Evolutionary conservation across 768 basidiomycete genomes (phyloP).

Genomic region (Suillus spraguei): DNA sequence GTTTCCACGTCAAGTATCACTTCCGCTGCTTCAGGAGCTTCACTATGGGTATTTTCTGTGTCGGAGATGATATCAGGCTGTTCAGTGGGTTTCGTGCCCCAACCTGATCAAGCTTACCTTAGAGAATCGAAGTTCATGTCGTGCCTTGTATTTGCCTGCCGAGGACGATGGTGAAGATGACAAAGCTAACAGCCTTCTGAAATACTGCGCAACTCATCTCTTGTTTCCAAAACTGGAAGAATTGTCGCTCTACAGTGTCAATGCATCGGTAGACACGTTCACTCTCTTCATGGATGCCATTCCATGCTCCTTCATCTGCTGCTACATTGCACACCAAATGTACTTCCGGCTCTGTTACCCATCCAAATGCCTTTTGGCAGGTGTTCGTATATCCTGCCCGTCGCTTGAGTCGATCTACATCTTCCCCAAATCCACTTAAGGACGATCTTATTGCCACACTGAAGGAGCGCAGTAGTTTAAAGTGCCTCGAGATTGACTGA

Average conservation of each 20-base stretch:
- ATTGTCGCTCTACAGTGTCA: slow-evolving; percentile 40
- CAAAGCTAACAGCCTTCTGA: slow-evolving; percentile 36
- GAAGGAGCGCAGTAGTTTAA: too few relatives aligned
- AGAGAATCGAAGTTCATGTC: slow-evolving; percentile 39
- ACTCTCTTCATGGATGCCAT: slow-evolving; percentile 19
- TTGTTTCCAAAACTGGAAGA: slow-evolving; percentile 39
- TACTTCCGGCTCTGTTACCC: slow-evolving; percentile 21
- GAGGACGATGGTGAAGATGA: slow-evolving; percentile 38
- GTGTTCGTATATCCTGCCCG: slow-evolving; percentile 13
- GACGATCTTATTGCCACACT: too few relatives aligned
- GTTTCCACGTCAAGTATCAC: slow-evolving; percentile 25
- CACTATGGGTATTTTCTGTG: slow-evolving; percentile 47
- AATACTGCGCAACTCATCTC: slow-evolving; percentile 27
- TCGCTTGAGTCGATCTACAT: too few relatives aligned
- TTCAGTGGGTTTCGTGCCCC: slow-evolving; percentile 46
- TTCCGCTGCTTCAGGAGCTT: slow-evolving; percentile 41
- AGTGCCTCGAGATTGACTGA: too few relatives aligned
- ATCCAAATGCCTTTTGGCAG: slow-evolving; percentile 17
- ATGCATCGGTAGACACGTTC: slow-evolving; percentile 20
- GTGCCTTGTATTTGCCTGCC: slow-evolving; percentile 36
- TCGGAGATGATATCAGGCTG: slow-evolving; percentile 38
- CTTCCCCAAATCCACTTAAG: too few relatives aligned
- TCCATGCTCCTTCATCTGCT: slow-evolving; percentile 20
- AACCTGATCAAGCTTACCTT: slow-evolving; percentile 40
- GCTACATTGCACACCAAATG: slow-evolving; percentile 22